Evolutionary conservation across 2,329 filamentous ascomycete genomes (phyloP), one percentile per base, ranked within the genome.

Genomic region (Aspergillus intermedius): DNA sequence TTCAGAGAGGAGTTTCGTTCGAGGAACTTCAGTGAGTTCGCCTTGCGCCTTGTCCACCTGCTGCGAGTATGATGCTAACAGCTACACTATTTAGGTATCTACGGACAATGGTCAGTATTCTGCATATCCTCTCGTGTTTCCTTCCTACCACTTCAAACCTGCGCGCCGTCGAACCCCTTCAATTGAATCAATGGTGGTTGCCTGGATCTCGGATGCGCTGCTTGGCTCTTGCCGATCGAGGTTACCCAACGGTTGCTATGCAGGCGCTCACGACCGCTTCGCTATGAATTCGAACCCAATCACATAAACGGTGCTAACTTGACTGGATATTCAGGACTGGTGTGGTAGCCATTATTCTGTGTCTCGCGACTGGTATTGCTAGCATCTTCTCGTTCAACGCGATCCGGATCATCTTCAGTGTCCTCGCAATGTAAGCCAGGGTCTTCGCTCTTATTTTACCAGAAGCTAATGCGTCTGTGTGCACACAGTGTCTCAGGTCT

Each of bases 341-440:
- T 46, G 77, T 84, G 45, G 57, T 84, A 25, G 82, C 78, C 69
- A 81, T 84, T 58, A 66, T 84, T 55, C 74, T 87, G 23, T 84
- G 81, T 65, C 79, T 84, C 56, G 83, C 84, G 15, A 74, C 87
- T 19, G 82, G 83, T 43, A 82, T 87, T 52, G 81, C 82, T 46
- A 84, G 85, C 61, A 79, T 87, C 60, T 85, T 87, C 63, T 75
- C 82, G 58, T 74, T 82, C 57, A 74, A 74, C 54, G 47, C 55
- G 22, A 69, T 80, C 43, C 71, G 82, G 35, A 82, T 86, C 53
- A 70, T 83, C 30, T 83, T 84, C 50, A 80, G 81, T 52, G 69
- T 77, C 47, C 61, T 82, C 46, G 78, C 77, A 67, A 64, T 82
- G 79, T 82, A 66, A 64, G 79, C 69, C 39, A 22, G 46, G 49